Evolutionary conservation across 805 yeast genomes (phyloP).

Genomic region (Starmerella vitae): DNA sequence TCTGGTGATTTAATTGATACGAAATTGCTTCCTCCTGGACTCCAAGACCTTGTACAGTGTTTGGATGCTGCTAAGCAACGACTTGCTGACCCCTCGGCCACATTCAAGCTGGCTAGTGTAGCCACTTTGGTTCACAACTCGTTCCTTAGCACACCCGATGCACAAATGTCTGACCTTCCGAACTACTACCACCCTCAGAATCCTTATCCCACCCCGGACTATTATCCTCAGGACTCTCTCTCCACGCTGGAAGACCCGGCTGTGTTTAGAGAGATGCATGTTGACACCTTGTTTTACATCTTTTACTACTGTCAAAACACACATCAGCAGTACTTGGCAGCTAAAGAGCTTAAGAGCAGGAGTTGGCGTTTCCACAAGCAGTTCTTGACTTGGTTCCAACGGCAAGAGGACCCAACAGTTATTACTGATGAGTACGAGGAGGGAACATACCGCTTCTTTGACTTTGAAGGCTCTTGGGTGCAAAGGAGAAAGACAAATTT

Average conservation of each 20-base stretch:
- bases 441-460: conserved; percentile 67
- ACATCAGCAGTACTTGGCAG: conserved; percentile 61
- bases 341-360: conserved; percentile 61
- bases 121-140: conserved; percentile 59
- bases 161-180: conserved; percentile 79
- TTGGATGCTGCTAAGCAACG: conserved; percentile 34
- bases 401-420: conserved; percentile 41
- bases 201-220: conserved; percentile 80
- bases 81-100: conserved; percentile 36
- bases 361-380: conserved; percentile 74
- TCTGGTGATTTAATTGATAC: not conserved
- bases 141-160: conserved; percentile 80
- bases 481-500: conserved; percentile 48
- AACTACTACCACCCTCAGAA: conserved; percentile 59
- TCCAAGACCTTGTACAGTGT: conserved; percentile 29
- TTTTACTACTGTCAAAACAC: conserved; percentile 75
- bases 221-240: conserved; percentile 74
- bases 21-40: conserved; percentile 29
- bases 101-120: conserved; percentile 29
- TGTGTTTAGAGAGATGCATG: conserved; percentile 57
- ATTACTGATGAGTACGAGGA: conserved; percentile 33
- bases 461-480: conserved; percentile 58
- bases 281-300: conserved; percentile 80
- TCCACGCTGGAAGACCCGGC: conserved; percentile 40
- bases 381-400: conserved; percentile 68